These are phyloP conservation scores for Aspergillus ruber DNA, from an alignment of 2,329 filamentous ascomycete genomes.

Conservation along the genomic window DNA sequence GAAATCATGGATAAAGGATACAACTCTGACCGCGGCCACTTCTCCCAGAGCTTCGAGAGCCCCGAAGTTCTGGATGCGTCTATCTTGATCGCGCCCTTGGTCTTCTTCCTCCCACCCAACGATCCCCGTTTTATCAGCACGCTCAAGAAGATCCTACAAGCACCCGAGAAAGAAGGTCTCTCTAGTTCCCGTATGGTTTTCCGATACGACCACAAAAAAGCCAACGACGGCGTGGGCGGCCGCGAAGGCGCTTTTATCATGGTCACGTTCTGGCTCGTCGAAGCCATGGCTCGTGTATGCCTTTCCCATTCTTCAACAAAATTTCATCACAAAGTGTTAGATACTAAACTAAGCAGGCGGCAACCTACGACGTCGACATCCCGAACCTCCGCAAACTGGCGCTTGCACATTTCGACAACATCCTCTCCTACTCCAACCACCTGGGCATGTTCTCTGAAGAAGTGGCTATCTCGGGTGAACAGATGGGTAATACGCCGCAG, in stretches of 20 bases:
- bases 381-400: constrained; percentile 39
- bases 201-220: constrained; percentile 62
- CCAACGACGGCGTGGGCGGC: constrained; percentile 68
- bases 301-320: constrained; percentile 1
- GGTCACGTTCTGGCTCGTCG: constrained; percentile 79
- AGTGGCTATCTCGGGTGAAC: constrained; percentile 67
- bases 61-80: constrained; percentile 65
- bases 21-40: constrained; percentile 62
- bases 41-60: constrained; percentile 70
- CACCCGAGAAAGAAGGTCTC: constrained; percentile 67
- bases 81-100: constrained; percentile 68
- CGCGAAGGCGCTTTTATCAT: constrained; percentile 71
- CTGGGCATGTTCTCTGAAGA: constrained; percentile 74
- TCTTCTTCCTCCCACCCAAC: constrained; percentile 73
- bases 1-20: constrained; percentile 74
- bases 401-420: constrained; percentile 69
- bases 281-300: constrained; percentile 65
- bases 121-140: constrained; percentile 69
- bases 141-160: constrained; percentile 63
- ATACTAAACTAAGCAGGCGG: constrained; percentile 12
- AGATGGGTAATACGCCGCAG: constrained; percentile 73
- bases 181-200: constrained; percentile 71
- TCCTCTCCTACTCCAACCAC: constrained; percentile 70
- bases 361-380: constrained; percentile 24
- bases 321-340: neutral